These are phyloP conservation scores for Escovopsis sp. DNA, from an alignment of 2,329 filamentous ascomycete species.

Conservation along the genomic window DNA sequence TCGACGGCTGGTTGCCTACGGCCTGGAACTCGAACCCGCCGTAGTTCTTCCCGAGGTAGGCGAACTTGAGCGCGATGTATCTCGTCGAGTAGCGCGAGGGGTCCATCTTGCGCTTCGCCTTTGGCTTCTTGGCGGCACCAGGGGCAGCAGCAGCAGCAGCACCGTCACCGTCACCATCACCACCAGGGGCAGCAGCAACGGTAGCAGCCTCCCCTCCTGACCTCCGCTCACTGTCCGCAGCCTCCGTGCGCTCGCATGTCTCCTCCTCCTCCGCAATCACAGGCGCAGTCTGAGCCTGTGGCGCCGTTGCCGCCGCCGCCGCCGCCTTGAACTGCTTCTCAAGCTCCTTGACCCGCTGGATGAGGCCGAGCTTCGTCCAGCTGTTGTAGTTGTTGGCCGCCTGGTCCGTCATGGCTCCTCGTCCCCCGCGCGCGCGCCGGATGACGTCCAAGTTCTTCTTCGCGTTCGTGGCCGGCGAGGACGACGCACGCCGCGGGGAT, in stretches of 20 bases:
- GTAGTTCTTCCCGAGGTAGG: constrained; percentile 82
- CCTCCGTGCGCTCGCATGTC: not conserved
- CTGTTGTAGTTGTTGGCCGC: constrained; percentile 36
- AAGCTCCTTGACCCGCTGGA: constrained; percentile 51
- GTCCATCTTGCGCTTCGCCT: constrained; percentile 48
- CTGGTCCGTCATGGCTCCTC: constrained; percentile 16
- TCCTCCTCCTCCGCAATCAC: not conserved
- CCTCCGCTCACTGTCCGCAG: not conserved
- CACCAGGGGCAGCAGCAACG: not conserved
- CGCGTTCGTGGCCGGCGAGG: constrained; percentile 6
- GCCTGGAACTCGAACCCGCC: constrained; percentile 84
- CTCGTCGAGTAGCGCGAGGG: constrained; percentile 69
- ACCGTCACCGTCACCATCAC: too few species aligned
- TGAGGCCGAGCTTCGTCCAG: constrained; percentile 55
- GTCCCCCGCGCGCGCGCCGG: not conserved
- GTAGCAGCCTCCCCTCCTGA: too few species aligned
- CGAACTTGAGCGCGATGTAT: constrained; percentile 80
- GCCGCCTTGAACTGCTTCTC: constrained; percentile 47
- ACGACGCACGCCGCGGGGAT: too few species aligned
- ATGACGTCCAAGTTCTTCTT: constrained; percentile 1
- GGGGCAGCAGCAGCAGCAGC: not conserved
- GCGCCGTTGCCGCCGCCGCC: not conserved
- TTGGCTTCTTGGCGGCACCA: constrained; percentile 19
- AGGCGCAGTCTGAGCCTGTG: constrained; percentile 25
- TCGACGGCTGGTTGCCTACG: constrained; percentile 58